Percentiles rank a stretch among this genome's conserved stretches.
Evolutionary conservation across 805 yeast genomes (phyloP).

Genomic region (Metschnikowia koreensis): DNA sequence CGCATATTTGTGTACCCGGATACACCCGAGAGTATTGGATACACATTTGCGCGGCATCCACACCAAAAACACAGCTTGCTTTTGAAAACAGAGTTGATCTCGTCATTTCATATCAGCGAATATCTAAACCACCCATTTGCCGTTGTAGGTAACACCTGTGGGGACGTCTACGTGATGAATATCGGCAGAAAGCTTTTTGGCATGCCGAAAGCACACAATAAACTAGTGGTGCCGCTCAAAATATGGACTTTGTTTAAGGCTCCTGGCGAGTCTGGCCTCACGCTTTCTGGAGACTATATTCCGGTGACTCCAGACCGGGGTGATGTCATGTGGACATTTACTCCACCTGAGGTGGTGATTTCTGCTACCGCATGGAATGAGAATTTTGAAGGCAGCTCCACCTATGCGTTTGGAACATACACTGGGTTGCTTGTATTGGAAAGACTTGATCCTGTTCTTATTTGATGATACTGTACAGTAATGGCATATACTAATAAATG

Average conservation of each 20-base stretch:
- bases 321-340: conserved; percentile 29
- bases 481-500: conserved; percentile 6
- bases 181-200: conserved; percentile 37
- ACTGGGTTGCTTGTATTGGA: conserved; percentile 52
- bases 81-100: conserved; percentile 31
- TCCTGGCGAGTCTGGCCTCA: conserved; percentile 13
- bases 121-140: conserved; percentile 38
- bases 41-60: conserved; percentile 30
- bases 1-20: conserved; percentile 27
- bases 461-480: not conserved
- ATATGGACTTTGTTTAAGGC: conserved; percentile 29
- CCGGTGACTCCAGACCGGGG: conserved; percentile 30
- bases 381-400: conserved; percentile 36
- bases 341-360: conserved; percentile 51
- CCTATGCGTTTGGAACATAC: conserved; percentile 53
- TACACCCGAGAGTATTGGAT: conserved; percentile 29
- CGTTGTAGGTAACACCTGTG: conserved; percentile 33
- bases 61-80: conserved; percentile 33
- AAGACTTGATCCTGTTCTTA: conserved; percentile 27
- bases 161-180: conserved; percentile 37
- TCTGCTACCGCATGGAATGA: conserved; percentile 61
- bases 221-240: conserved; percentile 41
- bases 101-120: conserved; percentile 30
- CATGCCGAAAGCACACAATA: conserved; percentile 34
- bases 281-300: conserved; percentile 27